phyloP scores from a whole-genome alignment of 345 rosid genomes.

The Bretschneidera sinensis region DNA sequence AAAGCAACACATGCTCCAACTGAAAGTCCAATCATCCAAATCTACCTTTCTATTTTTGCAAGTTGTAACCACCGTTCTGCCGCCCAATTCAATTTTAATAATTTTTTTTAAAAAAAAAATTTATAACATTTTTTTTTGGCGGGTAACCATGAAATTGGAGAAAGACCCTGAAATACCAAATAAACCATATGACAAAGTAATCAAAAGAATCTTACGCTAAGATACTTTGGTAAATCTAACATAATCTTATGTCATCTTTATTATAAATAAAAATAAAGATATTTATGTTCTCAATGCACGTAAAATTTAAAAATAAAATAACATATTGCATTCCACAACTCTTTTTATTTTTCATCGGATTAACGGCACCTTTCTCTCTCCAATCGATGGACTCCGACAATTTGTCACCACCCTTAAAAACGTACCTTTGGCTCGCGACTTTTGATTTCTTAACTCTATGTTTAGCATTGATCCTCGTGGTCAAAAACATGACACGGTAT shows the following conservation, averaged over 20 bases:
- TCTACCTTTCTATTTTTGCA: no score
- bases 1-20: neutral
- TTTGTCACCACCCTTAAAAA: slow-evolving; percentile 30
- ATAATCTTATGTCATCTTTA: neutral
- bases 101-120: no score
- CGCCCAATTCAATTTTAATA: neutral
- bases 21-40: no score
- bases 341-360: slow-evolving; percentile 76
- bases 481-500: slow-evolving; percentile 54
- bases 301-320: neutral
- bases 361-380: slow-evolving; percentile 76
- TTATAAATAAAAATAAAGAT: neutral
- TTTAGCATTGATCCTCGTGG: slow-evolving; percentile 34
- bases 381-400: slow-evolving; percentile 76
- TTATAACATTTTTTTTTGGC: no score
- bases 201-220: neutral
- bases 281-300: no score
- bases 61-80: neutral
- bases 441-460: slow-evolving; percentile 46
- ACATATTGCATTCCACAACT: slow-evolving; percentile 64
- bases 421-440: slow-evolving; percentile 34
- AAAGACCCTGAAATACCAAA: neutral
- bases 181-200: no score
- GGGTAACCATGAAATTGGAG: no score
- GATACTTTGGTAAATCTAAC: neutral